Percentiles rank a stretch among this genome's conserved stretches.
Conservation (phyloP, 768 basidiomycete genomes). For the Russula compacta region DNA sequence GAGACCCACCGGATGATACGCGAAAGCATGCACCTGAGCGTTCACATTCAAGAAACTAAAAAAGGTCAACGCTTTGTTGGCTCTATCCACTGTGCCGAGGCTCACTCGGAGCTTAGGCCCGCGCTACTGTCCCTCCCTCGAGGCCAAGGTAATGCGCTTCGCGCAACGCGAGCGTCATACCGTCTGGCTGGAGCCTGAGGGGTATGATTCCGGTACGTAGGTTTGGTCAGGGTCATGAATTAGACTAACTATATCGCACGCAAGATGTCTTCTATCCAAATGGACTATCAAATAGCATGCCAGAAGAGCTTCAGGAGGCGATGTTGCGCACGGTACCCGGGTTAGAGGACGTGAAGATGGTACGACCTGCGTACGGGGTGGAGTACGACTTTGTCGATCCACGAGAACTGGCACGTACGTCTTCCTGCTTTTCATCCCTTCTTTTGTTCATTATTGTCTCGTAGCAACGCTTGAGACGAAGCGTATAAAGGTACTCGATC, state of each 20-base stretch:
- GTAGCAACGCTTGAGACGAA: slow-evolving; percentile 74
- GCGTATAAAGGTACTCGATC: slow-evolving; percentile 49
- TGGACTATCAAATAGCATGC: slow-evolving; percentile 80
- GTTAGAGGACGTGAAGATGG: slow-evolving; percentile 75
- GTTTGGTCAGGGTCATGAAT: neutral
- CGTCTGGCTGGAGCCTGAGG: slow-evolving; percentile 89
- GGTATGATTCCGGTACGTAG: slow-evolving; percentile 68
- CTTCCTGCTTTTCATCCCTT: neutral
- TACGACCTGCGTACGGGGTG: slow-evolving; percentile 82
- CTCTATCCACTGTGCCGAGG: neutral
- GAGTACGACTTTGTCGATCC: slow-evolving; percentile 91
- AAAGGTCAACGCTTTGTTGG: slow-evolving; percentile 42
- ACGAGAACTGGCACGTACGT: slow-evolving; percentile 63
- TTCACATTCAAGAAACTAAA: slow-evolving; percentile 84
- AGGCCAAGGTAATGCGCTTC: slow-evolving; percentile 79
- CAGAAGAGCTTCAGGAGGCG: slow-evolving; percentile 73
- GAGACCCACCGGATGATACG: slow-evolving; percentile 67
- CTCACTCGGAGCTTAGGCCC: slow-evolving; percentile 44
- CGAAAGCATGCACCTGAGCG: slow-evolving; percentile 65
- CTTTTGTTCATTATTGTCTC: neutral
- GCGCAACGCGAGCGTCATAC: slow-evolving; percentile 58
- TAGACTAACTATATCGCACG: neutral
- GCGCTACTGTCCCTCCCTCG: slow-evolving; percentile 85
- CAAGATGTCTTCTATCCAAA: slow-evolving; percentile 84
- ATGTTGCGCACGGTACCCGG: slow-evolving; percentile 83